Base-by-base conservation (phyloP, 164 flowering plant species). In the Berberis vulgaris region DNA sequence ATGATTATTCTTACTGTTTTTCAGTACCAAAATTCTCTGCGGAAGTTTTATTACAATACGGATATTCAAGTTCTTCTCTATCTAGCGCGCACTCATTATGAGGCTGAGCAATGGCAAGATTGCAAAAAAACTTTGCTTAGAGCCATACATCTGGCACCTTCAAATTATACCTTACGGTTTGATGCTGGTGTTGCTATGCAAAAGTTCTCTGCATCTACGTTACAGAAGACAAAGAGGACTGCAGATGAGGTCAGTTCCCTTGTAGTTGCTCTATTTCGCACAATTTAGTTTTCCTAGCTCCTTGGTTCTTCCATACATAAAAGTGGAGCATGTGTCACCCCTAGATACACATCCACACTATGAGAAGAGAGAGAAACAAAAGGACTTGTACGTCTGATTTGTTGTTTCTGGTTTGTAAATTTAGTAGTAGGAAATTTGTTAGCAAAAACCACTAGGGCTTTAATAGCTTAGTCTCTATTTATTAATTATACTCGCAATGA, bases 51-150 rank as follows among this genome's bases (percentile, higher is more conserved):
- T 62, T 70, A 85, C 56, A 91, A 85, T 64, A 91, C 99, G 41
- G 99, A 94, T 68, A 78, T 81, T 54, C 96, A 87, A 64, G 79
- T 91, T 77, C 93, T 86, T 72, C 87, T 91, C 3, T 94, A 89
- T 77, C 77, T 91, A 54, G 96, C 99, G 44, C 93, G 97, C 26
- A 91, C 96, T 49, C 86, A 89, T 81, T 94, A 94, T 77, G 99
- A 94, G 74, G 99, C 99, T 58, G 99, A 94, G 70, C 97, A 94
- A 72, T 89, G 99, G 99, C 96, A 91, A 80, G 97, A 94, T 72
- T 91, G 97, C 80, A 89, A 86, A 69, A 87, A 79, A 74, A 80
- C 96, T 38, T 76, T 94, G 72, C 75, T 94, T 39, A 86, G 96
- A 78, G 99, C 97, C 44, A 94, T 91, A 63, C 99, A 91, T 71